Evolutionary conservation across 148 eudicot species (phyloP).

Genomic region (Beta vulgaris): DNA sequence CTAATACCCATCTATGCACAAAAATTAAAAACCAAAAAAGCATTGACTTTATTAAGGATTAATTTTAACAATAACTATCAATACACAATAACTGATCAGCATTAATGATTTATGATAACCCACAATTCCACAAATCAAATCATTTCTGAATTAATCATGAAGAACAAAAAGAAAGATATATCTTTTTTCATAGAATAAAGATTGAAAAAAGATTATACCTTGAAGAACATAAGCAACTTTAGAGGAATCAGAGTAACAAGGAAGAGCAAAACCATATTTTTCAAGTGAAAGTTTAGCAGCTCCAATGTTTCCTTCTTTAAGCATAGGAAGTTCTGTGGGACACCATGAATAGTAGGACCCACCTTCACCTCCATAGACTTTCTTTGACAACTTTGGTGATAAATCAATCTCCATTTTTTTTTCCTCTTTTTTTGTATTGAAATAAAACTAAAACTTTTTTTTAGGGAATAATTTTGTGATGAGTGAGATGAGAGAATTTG

Average conservation of each 20-base stretch:
- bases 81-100: neutral
- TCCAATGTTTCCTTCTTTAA: slow-evolving; percentile 64
- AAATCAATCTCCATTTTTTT: slow-evolving; percentile 64
- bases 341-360: slow-evolving; percentile 67
- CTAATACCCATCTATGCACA: too few species aligned
- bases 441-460: neutral
- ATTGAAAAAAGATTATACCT: neutral
- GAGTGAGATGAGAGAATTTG: neutral
- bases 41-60: neutral
- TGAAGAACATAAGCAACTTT: slow-evolving; percentile 52
- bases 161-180: neutral
- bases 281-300: slow-evolving; percentile 60
- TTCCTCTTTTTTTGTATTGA: neutral
- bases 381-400: slow-evolving; percentile 50
- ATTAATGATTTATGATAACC: neutral
- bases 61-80: neutral
- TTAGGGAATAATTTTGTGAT: neutral
- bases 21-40: neutral
- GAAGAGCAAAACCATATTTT: slow-evolving; percentile 73
- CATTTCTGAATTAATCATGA: too few species aligned
- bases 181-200: too few species aligned
- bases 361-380: slow-evolving; percentile 51
- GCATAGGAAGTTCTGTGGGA: slow-evolving; percentile 71
- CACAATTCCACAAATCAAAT: slow-evolving; percentile 7
- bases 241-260: slow-evolving; percentile 71